A percentile compares a stretch with the other conserved stretches of the same genome.
Evolutionary conservation across 2,329 filamentous ascomycete genomes (phyloP).

Genomic region (Phialemoniopsis sp.): DNA sequence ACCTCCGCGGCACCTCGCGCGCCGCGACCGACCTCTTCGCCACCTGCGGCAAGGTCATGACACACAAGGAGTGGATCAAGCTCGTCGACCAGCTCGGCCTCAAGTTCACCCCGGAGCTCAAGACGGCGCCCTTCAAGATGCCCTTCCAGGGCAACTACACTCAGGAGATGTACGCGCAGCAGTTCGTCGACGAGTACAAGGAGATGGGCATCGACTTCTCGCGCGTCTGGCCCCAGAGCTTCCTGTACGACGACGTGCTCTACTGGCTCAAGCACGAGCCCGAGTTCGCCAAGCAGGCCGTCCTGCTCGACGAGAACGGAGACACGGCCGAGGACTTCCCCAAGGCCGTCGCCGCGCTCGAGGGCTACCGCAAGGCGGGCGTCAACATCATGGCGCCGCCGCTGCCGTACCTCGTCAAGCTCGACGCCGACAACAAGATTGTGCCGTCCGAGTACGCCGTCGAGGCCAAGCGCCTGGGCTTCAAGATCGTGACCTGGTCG

Average conservation of each 20-base stretch:
- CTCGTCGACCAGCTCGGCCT: constrained; percentile 7
- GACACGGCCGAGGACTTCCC: constrained; percentile 46
- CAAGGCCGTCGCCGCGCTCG: constrained; percentile 52
- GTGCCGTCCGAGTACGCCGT: constrained; percentile 60
- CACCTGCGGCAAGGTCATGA: constrained; percentile 19
- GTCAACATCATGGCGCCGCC: constrained; percentile 61
- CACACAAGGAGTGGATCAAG: constrained; percentile 7
- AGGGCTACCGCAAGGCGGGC: constrained; percentile 49
- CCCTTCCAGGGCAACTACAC: constrained; percentile 63
- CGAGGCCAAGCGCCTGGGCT: constrained; percentile 53
- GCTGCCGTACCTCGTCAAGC: constrained; percentile 55
- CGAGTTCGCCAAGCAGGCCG: constrained; percentile 55
- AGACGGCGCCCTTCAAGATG: constrained; percentile 35
- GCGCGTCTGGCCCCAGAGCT: constrained; percentile 61
- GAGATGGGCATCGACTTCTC: constrained; percentile 44
- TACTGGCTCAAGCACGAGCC: constrained; percentile 64
- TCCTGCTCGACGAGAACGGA: constrained; percentile 61
- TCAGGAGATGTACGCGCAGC: constrained; percentile 59
- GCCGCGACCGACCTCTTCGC: constrained; percentile 65
- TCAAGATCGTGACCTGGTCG: constrained; percentile 66
- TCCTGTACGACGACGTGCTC: constrained; percentile 58
- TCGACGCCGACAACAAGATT: constrained; percentile 37
- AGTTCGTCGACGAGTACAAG: constrained; percentile 59
- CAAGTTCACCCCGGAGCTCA: constrained; percentile 9
- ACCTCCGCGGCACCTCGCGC: constrained; percentile 51